These are phyloP conservation scores for Apiotrichum gracile DNA, from an alignment of 1,284 basidiomycete genomes.

Conservation along the genomic window DNA sequence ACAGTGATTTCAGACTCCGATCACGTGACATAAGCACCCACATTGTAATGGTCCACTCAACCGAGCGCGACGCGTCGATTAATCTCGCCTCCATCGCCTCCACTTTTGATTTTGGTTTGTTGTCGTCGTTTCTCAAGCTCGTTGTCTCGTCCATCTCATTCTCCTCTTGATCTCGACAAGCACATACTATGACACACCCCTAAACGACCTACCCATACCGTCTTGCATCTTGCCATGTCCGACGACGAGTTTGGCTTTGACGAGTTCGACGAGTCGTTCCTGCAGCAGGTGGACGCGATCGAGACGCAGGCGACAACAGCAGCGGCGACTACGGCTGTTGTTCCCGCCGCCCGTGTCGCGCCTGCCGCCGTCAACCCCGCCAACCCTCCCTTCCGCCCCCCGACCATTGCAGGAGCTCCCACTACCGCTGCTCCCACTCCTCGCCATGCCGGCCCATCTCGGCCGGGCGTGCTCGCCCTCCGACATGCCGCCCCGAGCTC, in stretches of 20 bases:
- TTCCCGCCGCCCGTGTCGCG: background rate
- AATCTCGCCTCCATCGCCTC: too few species aligned
- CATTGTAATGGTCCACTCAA: too few species aligned
- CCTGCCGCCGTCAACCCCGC: background rate
- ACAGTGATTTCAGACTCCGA: too few species aligned
- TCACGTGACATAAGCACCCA: too few species aligned
- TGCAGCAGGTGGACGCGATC: slow-evolving; percentile 36
- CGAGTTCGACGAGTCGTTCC: slow-evolving; percentile 39
- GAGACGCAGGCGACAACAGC: slow-evolving; percentile 18
- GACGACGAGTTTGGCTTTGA: slow-evolving; percentile 13
- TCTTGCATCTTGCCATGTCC: slow-evolving; percentile 5
- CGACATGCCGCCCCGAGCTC: slow-evolving; percentile 12
- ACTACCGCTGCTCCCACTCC: background rate
- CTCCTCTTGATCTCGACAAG: too few species aligned
- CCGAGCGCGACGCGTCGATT: too few species aligned
- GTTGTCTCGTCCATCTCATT: background rate
- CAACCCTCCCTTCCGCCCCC: slow-evolving; percentile 1
- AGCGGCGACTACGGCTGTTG: background rate
- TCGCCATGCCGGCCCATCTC: slow-evolving; percentile 3
- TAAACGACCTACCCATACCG: background rate
- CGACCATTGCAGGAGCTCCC: background rate
- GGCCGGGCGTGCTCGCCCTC: slow-evolving; percentile 7
- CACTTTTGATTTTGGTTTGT: background rate
- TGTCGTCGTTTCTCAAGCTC: background rate
- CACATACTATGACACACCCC: background rate